Percentiles rank a stretch among this genome's conserved stretches.
phyloP scores from a whole-genome alignment of 768 basidiomycete species.

The Kwoniella dejecticola region DNA sequence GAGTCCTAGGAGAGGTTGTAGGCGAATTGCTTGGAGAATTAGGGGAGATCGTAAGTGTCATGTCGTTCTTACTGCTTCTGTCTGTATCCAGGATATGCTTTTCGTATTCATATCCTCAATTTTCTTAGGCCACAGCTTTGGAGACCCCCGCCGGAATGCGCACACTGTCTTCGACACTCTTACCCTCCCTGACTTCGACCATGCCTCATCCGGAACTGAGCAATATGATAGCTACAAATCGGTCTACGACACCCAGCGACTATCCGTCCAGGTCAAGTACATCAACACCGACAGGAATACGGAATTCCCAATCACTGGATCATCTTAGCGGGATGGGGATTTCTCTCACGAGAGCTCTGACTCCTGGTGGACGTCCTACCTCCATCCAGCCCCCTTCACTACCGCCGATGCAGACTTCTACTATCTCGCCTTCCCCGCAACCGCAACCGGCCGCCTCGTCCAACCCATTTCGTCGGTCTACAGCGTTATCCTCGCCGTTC shows the following conservation, averaged over 20 bases:
- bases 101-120: too few relatives aligned
- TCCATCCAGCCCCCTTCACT: constrained; percentile 41
- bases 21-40: constrained; percentile 84
- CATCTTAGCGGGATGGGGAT: constrained; percentile 37
- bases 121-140: constrained; percentile 68
- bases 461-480: constrained; percentile 45
- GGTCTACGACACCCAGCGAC: constrained; percentile 20
- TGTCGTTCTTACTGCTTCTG: not conserved
- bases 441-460: constrained; percentile 26
- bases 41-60: constrained; percentile 69
- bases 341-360: constrained; percentile 38
- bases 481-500: constrained; percentile 44
- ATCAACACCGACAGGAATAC: constrained; percentile 22
- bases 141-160: constrained; percentile 85
- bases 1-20: constrained; percentile 83
- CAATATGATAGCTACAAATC: constrained; percentile 13
- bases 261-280: constrained; percentile 14
- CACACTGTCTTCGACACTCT: constrained; percentile 61
- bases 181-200: constrained; percentile 53
- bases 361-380: constrained; percentile 45
- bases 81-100: constrained; percentile 12
- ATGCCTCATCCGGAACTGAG: constrained; percentile 22
- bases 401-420: constrained; percentile 29
- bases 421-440: constrained; percentile 25
- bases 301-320: constrained; percentile 26